Conservation (phyloP, 2,329 filamentous ascomycete species). For the Aureobasidium lini region DNA sequence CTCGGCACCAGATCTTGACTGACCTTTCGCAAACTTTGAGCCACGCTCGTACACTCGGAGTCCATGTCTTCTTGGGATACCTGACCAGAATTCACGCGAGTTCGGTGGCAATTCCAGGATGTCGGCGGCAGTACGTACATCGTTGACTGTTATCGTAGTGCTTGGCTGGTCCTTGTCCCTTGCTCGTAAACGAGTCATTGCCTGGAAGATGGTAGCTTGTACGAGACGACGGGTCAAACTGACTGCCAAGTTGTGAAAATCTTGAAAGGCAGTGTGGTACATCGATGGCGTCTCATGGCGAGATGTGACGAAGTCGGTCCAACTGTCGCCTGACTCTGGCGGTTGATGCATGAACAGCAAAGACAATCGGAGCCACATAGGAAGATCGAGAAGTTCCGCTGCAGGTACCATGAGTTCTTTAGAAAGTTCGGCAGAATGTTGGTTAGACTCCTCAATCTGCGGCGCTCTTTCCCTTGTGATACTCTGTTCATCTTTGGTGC, state of each 20-base stretch:
- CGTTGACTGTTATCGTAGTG: slow-evolving; percentile 27
- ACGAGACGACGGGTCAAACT: slow-evolving; percentile 65
- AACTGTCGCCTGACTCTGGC: slow-evolving; percentile 55
- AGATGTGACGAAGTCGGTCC: slow-evolving; percentile 48
- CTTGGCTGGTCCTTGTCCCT: slow-evolving; percentile 26
- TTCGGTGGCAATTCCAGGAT: slow-evolving; percentile 45
- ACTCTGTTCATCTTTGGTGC: neutral
- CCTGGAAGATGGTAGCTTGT: slow-evolving; percentile 60
- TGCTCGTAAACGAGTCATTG: slow-evolving; percentile 59
- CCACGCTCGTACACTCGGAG: slow-evolving; percentile 39
- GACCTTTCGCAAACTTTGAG: neutral
- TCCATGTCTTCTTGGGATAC: slow-evolving; percentile 44
- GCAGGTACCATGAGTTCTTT: slow-evolving; percentile 35
- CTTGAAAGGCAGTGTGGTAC: slow-evolving; percentile 65
- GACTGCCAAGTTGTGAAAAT: slow-evolving; percentile 62
- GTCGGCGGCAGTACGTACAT: slow-evolving; percentile 49
- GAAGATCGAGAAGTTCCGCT: slow-evolving; percentile 50
- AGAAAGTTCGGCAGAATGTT: neutral
- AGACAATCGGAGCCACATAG: slow-evolving; percentile 57
- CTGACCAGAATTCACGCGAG: slow-evolving; percentile 44
- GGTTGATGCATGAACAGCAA: slow-evolving; percentile 67
- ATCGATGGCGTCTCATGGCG: slow-evolving; percentile 56
- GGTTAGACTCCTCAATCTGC: neutral
- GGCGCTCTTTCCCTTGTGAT: neutral
- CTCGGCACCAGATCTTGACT: slow-evolving; percentile 15